Base-by-base conservation (phyloP, 2,329 filamentous ascomycete species). In the Hypoxylon sp. region DNA sequence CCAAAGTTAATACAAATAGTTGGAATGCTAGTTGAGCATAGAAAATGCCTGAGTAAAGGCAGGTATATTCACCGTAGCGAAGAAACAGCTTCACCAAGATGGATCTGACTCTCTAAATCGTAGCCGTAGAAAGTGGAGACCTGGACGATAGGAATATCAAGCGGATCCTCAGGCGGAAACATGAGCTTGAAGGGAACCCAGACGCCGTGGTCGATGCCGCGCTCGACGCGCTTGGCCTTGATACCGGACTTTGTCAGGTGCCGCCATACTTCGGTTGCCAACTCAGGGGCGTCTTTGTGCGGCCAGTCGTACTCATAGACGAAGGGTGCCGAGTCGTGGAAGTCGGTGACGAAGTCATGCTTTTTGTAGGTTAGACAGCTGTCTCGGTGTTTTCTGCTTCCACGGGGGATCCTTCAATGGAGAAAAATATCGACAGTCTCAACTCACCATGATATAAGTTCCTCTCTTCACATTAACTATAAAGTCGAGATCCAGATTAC, bases 271-370 rank as follows among this genome's bases (percentile, higher is more conserved):
- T 69, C 66, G 6, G 32, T 37, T 11, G 68, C 68, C 7, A 72
- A 64, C n/a, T 67, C 68, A 9, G 70, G 70, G 1, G 70, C 68
- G 32, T 72, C 70, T 21, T 34, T 4, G 25, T 72, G 70, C 19
- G 70, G 68, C 70, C 70, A 72, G 6, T 72, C 63, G 45, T 72
- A 72, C 25, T 72, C 70, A 46, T 72, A 72, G 21, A 72, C 70
- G 32, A 64, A 72, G 2, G 70, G 70, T 12, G 59, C 63, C 2
- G 68, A 68, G 46, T 72, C 70, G 56, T 72, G 68, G 54, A 72
- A 72, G 52, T 72, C 70, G 50, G 69, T 72, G 54, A 72, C 70
- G 21, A 72, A 72, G 30, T 72, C 70, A 32, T 72, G 66, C 70
- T 72, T 53, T 16, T 23, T 47, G 4, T 11, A 6, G 11, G n/a